These are phyloP conservation scores for Phyllosticta citribraziliensis DNA, from an alignment of 2,329 filamentous ascomycete genomes.

Conservation along the genomic window DNA sequence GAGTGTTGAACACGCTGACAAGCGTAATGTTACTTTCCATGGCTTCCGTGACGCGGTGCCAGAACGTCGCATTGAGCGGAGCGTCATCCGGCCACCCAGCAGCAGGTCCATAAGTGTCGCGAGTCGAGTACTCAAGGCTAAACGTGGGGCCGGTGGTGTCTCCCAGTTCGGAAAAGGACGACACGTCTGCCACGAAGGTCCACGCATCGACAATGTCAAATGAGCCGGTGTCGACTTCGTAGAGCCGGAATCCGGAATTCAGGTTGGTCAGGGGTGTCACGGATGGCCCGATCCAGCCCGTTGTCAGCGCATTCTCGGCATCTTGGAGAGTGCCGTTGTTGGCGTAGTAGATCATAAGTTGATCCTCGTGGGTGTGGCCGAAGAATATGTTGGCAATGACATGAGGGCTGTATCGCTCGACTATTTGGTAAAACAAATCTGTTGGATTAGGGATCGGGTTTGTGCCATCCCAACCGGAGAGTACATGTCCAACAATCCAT, in stretches of 20 bases:
- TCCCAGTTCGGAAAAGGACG: slow-evolving; percentile 30
- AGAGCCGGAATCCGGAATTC: slow-evolving; percentile 44
- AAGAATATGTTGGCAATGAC: slow-evolving; percentile 47
- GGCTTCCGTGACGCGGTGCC: slow-evolving; percentile 48
- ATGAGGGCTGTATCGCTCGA: slow-evolving; percentile 45
- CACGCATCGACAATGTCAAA: slow-evolving; percentile 47
- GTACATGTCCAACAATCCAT: slow-evolving; percentile 46
- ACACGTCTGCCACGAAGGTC: slow-evolving; percentile 45
- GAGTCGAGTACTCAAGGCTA: slow-evolving; percentile 42
- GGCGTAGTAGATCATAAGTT: slow-evolving; percentile 45
- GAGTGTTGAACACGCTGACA: slow-evolving; percentile 41
- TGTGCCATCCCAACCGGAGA: slow-evolving; percentile 46
- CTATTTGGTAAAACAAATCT: slow-evolving; percentile 45
- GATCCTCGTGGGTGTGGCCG: slow-evolving; percentile 47
- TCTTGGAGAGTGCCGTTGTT: slow-evolving; percentile 39
- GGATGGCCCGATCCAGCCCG: slow-evolving; percentile 43
- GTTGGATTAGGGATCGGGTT: slow-evolving; percentile 46
- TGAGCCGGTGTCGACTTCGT: slow-evolving; percentile 44
- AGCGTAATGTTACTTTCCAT: slow-evolving; percentile 44
- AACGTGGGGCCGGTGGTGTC: slow-evolving; percentile 35
- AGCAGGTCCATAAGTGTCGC: slow-evolving; percentile 38
- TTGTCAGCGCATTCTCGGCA: slow-evolving; percentile 34
- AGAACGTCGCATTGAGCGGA: slow-evolving; percentile 50
- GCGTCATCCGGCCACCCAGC: slow-evolving; percentile 37
- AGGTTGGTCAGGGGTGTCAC: slow-evolving; percentile 46